These are phyloP conservation scores for Iberis pinnata DNA, from an alignment of 345 rosid genomes.

Conservation along the genomic window DNA sequence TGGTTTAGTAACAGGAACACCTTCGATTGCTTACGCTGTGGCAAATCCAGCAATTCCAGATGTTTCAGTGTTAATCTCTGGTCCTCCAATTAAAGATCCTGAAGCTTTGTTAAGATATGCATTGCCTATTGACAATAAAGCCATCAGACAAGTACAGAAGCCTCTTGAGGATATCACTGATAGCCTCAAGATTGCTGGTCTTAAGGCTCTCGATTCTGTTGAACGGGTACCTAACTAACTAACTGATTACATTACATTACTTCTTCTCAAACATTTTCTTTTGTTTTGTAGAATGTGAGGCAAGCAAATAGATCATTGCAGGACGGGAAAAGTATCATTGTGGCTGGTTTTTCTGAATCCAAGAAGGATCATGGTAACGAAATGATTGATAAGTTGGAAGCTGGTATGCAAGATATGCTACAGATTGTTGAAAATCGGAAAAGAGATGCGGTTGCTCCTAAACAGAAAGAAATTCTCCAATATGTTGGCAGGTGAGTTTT, in stretches of 20 bases:
- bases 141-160: slow-evolving; percentile 88
- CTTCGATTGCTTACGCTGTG: slow-evolving; percentile 46
- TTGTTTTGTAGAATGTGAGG: slow-evolving; percentile 58
- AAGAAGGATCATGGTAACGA: slow-evolving; percentile 80
- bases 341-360: slow-evolving; percentile 74
- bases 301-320: slow-evolving; percentile 69
- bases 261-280: too few relatives aligned
- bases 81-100: slow-evolving; percentile 95
- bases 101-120: slow-evolving; percentile 78
- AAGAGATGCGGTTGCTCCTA: slow-evolving; percentile 85
- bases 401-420: slow-evolving; percentile 80
- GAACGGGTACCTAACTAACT: slow-evolving; percentile 95
- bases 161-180: slow-evolving; percentile 95
- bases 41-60: slow-evolving; percentile 54
- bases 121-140: slow-evolving; percentile 80
- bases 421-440: slow-evolving; percentile 76
- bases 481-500: slow-evolving; percentile 78
- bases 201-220: slow-evolving; percentile 84
- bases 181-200: slow-evolving; percentile 79
- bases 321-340: slow-evolving; percentile 68
- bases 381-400: slow-evolving; percentile 70
- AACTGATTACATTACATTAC: too few relatives aligned
- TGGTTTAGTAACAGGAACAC: slow-evolving; percentile 55
- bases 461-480: slow-evolving; percentile 83
- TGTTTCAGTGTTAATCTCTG: slow-evolving; percentile 79